Conservation (phyloP, 2,329 filamentous ascomycete species). For the Didymella pomorum region DNA sequence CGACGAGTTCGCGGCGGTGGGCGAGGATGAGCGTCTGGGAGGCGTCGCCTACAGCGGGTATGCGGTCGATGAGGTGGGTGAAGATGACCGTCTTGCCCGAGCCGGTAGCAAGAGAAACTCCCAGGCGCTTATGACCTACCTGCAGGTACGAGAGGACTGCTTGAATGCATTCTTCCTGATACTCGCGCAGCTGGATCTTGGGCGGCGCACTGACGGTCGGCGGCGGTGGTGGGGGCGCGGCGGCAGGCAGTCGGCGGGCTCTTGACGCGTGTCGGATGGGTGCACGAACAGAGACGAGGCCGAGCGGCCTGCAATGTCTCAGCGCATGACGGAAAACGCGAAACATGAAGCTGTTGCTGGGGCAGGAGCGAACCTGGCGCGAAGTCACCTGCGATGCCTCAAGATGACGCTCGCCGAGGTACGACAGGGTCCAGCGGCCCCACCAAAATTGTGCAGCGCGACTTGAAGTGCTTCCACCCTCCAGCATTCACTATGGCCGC, state of each 20-base stretch:
- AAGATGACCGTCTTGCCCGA: constrained; percentile 96
- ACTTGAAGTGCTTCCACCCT: constrained; percentile 3
- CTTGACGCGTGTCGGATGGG: constrained; percentile 32
- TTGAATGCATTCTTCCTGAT: constrained; percentile 91
- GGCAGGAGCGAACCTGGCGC: constrained; percentile 31
- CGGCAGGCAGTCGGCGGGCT: constrained; percentile 1
- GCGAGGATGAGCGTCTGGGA: constrained; percentile 88
- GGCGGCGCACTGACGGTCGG: constrained; percentile 27
- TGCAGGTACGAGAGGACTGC: constrained; percentile 75
- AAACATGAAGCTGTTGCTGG: constrained; percentile 38
- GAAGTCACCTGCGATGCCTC: constrained; percentile 22
- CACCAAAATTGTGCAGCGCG: constrained; percentile 13
- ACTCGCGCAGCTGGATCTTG: constrained; percentile 72
- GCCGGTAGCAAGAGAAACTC: constrained; percentile 86
- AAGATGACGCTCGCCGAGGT: constrained; percentile 23
- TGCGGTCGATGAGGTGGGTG: constrained; percentile 87
- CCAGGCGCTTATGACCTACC: constrained; percentile 78
- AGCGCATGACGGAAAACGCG: constrained; percentile 42
- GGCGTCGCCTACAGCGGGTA: constrained; percentile 66
- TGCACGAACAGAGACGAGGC: constrained; percentile 14
- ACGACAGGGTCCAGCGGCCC: constrained; percentile 14
- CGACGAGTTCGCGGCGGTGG: constrained; percentile 90
- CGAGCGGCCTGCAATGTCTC: constrained; percentile 29
- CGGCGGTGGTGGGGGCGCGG: constrained; percentile 18
- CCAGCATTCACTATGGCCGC: constrained; percentile 25